Conservation (phyloP, 2,329 filamentous ascomycete species). For the Aspergillus amoenus region DNA sequence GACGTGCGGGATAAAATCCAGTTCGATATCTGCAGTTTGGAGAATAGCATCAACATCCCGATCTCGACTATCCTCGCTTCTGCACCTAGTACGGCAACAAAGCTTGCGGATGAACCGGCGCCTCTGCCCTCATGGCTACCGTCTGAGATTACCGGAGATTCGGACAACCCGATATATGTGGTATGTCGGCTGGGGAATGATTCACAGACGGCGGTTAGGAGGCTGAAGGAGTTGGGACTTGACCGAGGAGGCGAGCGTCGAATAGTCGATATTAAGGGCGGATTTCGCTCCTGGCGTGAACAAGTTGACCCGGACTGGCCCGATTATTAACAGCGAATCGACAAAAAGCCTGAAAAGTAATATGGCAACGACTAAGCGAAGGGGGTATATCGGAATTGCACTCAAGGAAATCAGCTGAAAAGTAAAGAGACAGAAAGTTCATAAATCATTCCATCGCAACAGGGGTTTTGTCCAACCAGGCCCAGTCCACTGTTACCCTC, state of each 20-base stretch:
- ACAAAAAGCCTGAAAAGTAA: neutral
- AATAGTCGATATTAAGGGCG: slow-evolving; percentile 44
- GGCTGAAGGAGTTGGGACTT: slow-evolving; percentile 39
- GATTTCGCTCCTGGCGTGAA: slow-evolving; percentile 43
- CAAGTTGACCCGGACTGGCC: slow-evolving; percentile 44
- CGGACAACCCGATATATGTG: slow-evolving; percentile 40
- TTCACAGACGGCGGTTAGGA: slow-evolving; percentile 46
- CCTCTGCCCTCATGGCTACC: slow-evolving; percentile 31
- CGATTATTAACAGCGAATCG: slow-evolving; percentile 31
- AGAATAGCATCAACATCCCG: slow-evolving; percentile 66
- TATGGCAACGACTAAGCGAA: no score
- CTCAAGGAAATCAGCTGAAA: neutral
- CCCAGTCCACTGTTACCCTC: slow-evolving; percentile 51
- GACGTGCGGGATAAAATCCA: slow-evolving; percentile 85
- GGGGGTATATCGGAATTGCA: slow-evolving; percentile 9
- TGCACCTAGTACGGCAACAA: neutral
- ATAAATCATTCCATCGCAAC: slow-evolving; percentile 13
- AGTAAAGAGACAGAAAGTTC: neutral
- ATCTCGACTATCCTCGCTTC: slow-evolving; percentile 42
- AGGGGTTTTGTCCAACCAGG: slow-evolving; percentile 47
- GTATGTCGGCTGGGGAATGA: slow-evolving; percentile 52
- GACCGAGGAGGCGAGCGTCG: slow-evolving; percentile 33
- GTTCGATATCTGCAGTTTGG: slow-evolving; percentile 74
- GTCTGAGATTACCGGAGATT: slow-evolving; percentile 22
- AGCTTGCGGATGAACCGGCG: neutral